Conservation (phyloP, 208 protist genomes). For the Trypanosoma rangeli region DNA sequence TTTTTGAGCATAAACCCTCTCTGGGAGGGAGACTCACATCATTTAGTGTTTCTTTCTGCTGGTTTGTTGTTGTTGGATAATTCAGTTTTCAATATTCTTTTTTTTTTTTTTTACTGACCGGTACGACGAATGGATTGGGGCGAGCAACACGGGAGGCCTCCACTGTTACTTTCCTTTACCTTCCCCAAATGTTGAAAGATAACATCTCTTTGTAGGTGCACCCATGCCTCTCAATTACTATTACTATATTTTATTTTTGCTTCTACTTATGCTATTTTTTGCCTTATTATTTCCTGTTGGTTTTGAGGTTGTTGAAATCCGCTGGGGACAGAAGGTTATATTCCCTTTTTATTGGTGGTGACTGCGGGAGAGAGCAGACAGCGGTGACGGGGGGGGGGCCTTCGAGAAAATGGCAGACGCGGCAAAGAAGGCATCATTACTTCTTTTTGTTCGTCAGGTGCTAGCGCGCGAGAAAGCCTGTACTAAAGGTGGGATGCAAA, state of each 20-base stretch:
- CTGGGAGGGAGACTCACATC: background rate
- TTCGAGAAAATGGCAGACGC: background rate
- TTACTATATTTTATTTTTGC: slow-evolving; percentile 8
- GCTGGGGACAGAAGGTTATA: background rate
- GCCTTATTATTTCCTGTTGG: background rate
- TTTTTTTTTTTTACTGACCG: background rate
- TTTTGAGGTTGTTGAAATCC: background rate
- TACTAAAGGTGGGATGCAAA: too few relatives aligned
- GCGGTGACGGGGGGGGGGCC: background rate
- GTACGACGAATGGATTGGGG: background rate
- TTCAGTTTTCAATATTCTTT: background rate
- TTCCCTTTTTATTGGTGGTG: slow-evolving; percentile 16
- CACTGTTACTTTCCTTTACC: background rate
- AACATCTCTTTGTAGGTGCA: background rate
- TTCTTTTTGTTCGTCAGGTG: slow-evolving; percentile 9
- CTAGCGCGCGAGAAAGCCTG: background rate
- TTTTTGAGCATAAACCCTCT: background rate
- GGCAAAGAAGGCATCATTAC: slow-evolving; percentile 2
- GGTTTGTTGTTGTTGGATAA: background rate
- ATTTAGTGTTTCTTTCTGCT: background rate
- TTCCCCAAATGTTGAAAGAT: background rate
- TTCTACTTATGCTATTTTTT: slow-evolving; percentile 4
- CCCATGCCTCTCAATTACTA: background rate
- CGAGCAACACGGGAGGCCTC: background rate
- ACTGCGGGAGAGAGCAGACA: background rate